Base-by-base conservation (phyloP, 1,284 basidiomycete genomes). In the Ganoderma multipileum region DNA sequence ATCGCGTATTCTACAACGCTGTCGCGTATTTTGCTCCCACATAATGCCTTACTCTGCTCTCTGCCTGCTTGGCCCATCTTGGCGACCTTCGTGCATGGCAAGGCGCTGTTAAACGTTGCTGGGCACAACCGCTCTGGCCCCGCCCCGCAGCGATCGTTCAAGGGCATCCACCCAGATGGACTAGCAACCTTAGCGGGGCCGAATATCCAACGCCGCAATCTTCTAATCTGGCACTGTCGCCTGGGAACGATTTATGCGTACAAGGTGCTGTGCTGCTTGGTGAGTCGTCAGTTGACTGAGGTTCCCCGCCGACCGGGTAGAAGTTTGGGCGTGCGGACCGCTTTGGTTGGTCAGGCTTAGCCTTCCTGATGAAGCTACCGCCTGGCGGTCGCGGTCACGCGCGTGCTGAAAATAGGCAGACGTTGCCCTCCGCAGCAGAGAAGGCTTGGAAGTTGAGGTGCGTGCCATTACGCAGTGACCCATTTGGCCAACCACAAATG, bases 1-100 rank as follows among this genome's bases (percentile, higher is more conserved):
- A 38, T 59, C 65, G 60, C 65, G 30, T 58, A 36, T 30, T 30
- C 23, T 54, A 54, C 52, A 50, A 20, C 47, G 47, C 47, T 26
- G n/a, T 55, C 54, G 54, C 54, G 54, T 55, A 28, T 26, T 67
- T 36, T 39, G n/a, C 62, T 9, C 7, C 30, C 61, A 42, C 66
- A 42, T 67, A 63, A 69, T 66, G 20, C 20, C 41, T 60, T 60
- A 41, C 65, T 64, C 59, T 65, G 42, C 54, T 52, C 62, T 44
- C 33, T 20, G 14, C 41, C 47, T 30, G 44, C 61, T 62, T 62
- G 61, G 61, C 61, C 30, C 28, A 7, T 16, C 52, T 16, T 33
- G 52, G 28, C 28, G 52, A 55, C 52, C 52, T 55, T 55, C 6
- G 6, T 28, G 14, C 16, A 18, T 5, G 26, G 5, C 16, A 5